Base-by-base conservation (phyloP, 257 asterid species). In the Petunia secreta region DNA sequence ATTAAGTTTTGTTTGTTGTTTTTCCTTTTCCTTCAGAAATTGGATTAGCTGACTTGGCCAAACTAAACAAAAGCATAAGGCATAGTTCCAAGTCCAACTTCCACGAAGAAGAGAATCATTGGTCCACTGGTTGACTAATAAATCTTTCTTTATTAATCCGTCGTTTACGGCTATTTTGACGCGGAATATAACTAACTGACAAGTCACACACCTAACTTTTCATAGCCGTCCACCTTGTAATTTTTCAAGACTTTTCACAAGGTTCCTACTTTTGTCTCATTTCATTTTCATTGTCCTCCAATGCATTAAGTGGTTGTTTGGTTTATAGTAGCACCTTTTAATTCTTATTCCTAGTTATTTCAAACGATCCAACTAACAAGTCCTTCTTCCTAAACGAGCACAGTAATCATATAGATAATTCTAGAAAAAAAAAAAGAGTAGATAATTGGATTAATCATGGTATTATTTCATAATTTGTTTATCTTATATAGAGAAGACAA, bases 161-260 rank as follows among this genome's bases (percentile, higher is more conserved):
- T 69, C 76, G 58, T 71, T 71, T 48, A 34, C 44, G 60, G 50
- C 77, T 25, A 71, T 48, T 43, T 25, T 25, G 48, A 25, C 60
- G 8, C 25, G 59, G 25, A 25, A 25, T 25, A 46, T 10, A 4
- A 5, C 11, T 71, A 11, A 1, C 60, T 66, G 64, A 59, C 11
- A 63, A 36, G 6, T 25, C 66, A 8, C 11, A 36, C 8, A 62
- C 41, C 2, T 37, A 55, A 25, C 60, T 48, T 46, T 25, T 71
- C 77, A 9, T 71, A 48, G 44, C 60, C 60, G 25, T 25, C 60
- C 16, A 9, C 2, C 50, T 39, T 2, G 3, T 57, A 1, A 57
- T 57, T 57, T 54, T 16, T 54, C 59, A 0, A 54, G 59, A 6
- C 59, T 54, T 9, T 9, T 5, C 34, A 25, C 4, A 54, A 53